Percentiles rank a stretch among this genome's conserved stretches.
Conservation (phyloP, 257 asterid species). For the Fraxinus quadrangulata region DNA sequence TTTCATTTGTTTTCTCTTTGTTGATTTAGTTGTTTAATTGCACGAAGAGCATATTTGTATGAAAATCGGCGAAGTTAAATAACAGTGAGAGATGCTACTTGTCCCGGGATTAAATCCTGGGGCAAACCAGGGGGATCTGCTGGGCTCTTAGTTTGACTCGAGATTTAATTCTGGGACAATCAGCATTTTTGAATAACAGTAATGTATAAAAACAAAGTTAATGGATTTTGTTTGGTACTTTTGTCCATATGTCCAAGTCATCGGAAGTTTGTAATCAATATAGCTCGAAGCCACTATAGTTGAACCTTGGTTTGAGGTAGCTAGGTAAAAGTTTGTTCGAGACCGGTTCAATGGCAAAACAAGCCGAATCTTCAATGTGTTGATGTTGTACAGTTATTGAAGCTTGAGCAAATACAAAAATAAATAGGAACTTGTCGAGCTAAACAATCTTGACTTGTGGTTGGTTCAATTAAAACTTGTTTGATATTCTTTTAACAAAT, state of each 20-base stretch:
- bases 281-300: not conserved
- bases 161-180: too few relatives aligned
- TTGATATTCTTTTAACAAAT: not conserved
- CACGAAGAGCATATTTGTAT: not conserved
- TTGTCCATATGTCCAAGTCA: not conserved
- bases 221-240: not conserved
- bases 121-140: too few relatives aligned
- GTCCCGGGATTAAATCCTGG: too few relatives aligned
- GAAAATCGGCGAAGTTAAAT: not conserved
- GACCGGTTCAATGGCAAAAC: not conserved
- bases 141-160: too few relatives aligned
- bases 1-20: not conserved
- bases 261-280: not conserved
- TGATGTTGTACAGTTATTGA: not conserved
- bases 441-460: not conserved
- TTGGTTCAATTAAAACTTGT: not conserved
- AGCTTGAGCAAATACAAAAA: not conserved
- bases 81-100: too few relatives aligned
- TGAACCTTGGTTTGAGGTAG: not conserved
- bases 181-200: too few relatives aligned
- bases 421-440: not conserved
- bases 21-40: not conserved
- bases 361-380: not conserved
- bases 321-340: not conserved
- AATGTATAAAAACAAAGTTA: not conserved